Base-by-base conservation (phyloP, 2,329 filamentous ascomycete species). In the Aspergillus bombycis region DNA sequence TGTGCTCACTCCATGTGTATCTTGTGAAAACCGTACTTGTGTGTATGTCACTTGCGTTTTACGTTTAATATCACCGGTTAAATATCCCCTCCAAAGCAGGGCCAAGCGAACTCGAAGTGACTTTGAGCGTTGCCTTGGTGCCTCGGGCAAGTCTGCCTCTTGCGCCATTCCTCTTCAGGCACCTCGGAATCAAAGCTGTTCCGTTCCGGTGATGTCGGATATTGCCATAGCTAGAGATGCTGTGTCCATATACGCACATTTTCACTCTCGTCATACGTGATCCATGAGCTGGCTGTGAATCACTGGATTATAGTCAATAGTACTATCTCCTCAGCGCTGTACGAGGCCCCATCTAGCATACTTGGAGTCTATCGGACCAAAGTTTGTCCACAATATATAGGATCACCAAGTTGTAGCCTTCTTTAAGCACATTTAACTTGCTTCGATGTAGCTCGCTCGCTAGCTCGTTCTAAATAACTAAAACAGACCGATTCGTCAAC, bases 321-420 rank as follows among this genome's bases (percentile, higher is more conserved):
- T 19, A 1, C 19, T 21, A n/a, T 4, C 6, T 21, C 21, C 19
- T 12, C 16, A 6, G 12, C 38, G 7, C 16, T 41, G 19, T n/a
- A 2, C 3, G n/a, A 0, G 38, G 1, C 38, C 19, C 8, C 8
- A 10, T 9, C 16, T n/a, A n/a, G 16, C 9, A n/a, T n/a, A 1
- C 8, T 41, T 9, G 36, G 16, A 6, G 1, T 6, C 4, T 6
- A 16, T 19, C 2, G 19, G 16, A 9, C 3, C 8, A 6, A 9
- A 3, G 7, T 16, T 41, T 5, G 2, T 9, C 7, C 9, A 3
- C 36, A 19, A 5, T 41, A 9, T 9, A 41, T 19, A 19, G 2
- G 4, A 9, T 41, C 16, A 19, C 7, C 36, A 41, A 38, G 0
- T 36, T 41, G 9, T 0, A 36, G 2, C 5, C 1, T 36, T 41